phyloP scores from a whole-genome alignment of 2,329 filamentous ascomycete genomes.

The Neocucurbitaria cava region DNA sequence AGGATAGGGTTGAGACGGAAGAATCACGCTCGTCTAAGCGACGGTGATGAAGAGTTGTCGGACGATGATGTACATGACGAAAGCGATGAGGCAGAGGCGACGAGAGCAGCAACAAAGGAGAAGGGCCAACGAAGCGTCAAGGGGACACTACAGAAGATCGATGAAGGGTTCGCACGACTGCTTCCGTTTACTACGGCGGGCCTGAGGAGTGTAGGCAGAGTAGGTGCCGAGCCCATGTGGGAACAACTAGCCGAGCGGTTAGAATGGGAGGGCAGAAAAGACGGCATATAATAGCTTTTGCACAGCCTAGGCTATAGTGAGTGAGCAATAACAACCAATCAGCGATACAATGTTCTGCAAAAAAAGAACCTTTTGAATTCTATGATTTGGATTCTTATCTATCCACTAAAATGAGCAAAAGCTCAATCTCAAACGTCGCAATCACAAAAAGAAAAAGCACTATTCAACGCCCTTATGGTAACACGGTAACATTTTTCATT shows the following conservation, averaged over 20 bases:
- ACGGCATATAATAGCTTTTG: neutral
- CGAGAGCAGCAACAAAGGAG: neutral
- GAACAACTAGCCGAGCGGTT: slow-evolving; percentile 83
- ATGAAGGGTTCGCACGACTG: slow-evolving; percentile 68
- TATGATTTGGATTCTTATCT: neutral
- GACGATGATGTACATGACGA: slow-evolving; percentile 32
- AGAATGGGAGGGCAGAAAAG: slow-evolving; percentile 56
- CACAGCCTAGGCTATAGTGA: too few species aligned
- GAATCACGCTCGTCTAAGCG: slow-evolving; percentile 20
- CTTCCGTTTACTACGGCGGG: slow-evolving; percentile 76
- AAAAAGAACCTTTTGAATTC: neutral
- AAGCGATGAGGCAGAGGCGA: slow-evolving; percentile 6
- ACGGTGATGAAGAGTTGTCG: slow-evolving; percentile 27
- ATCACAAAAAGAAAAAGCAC: too few species aligned
- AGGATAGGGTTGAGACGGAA: slow-evolving; percentile 21
- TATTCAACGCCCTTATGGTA: too few species aligned
- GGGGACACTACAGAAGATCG: slow-evolving; percentile 63
- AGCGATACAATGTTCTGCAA: too few species aligned
- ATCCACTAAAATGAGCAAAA: neutral
- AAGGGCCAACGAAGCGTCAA: neutral
- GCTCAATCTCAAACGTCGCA: neutral
- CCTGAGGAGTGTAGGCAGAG: slow-evolving; percentile 75
- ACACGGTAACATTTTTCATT: too few species aligned
- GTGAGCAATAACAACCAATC: too few species aligned
- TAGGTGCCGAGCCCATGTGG: slow-evolving; percentile 75